Percentiles rank a stretch among this genome's conserved stretches.
Evolutionary conservation across 164 flowering plant genomes (phyloP).

Genomic region (Akebia trifoliata): DNA sequence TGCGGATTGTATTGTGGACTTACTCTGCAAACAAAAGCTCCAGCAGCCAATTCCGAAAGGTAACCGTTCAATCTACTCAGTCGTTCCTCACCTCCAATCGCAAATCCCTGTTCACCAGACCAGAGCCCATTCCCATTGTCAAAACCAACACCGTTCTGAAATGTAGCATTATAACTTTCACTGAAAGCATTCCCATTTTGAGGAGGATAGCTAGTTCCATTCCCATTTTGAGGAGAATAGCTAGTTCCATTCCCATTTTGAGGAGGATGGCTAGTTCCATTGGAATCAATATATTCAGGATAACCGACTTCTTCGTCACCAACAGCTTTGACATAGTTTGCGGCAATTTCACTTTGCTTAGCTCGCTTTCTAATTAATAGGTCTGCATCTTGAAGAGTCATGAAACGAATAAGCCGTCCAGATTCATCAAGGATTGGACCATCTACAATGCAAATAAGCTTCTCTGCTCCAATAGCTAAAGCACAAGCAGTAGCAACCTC

Average conservation of each 20-base stretch:
- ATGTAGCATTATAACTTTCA: slow-evolving; percentile 38
- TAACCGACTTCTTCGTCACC: slow-evolving; percentile 37
- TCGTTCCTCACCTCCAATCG: slow-evolving; percentile 89
- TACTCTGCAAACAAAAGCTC: slow-evolving; percentile 94
- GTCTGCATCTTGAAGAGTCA: slow-evolving; percentile 91
- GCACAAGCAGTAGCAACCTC: slow-evolving; percentile 99
- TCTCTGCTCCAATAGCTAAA: slow-evolving; percentile 90
- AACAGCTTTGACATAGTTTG: slow-evolving; percentile 93
- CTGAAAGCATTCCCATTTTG: slow-evolving; percentile 34
- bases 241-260: slow-evolving; percentile 25
- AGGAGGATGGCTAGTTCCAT: slow-evolving; percentile 22
- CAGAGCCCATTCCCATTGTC: slow-evolving; percentile 82
- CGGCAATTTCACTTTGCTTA: slow-evolving; percentile 88
- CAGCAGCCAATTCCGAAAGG: slow-evolving; percentile 96
- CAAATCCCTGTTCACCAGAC: slow-evolving; percentile 92
- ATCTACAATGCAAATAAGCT: slow-evolving; percentile 89
- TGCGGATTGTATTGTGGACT: slow-evolving; percentile 20
- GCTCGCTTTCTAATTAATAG: slow-evolving; percentile 69
- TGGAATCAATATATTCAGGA: too few relatives aligned
- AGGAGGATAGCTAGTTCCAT: slow-evolving; percentile 22
- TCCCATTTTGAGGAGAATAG: slow-evolving; percentile 21
- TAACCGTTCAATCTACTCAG: slow-evolving; percentile 71
- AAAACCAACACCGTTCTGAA: slow-evolving; percentile 94
- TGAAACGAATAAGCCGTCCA: slow-evolving; percentile 68
- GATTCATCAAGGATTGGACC: slow-evolving; percentile 86